Evolutionary conservation across 148 eudicot species (phyloP).

Genomic region (Euryodendron excelsum): DNA sequence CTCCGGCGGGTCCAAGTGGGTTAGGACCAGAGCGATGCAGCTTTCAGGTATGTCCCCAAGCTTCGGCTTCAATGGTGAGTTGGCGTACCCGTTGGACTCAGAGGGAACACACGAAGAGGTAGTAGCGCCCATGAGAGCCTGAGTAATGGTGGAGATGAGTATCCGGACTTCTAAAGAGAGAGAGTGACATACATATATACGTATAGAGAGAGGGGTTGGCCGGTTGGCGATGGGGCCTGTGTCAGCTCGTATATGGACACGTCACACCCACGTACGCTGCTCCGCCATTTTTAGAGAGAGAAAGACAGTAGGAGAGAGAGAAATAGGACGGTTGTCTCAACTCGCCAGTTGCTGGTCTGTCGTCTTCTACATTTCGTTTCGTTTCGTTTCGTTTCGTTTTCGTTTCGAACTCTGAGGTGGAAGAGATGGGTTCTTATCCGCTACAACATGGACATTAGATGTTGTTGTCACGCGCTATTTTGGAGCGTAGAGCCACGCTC

Average conservation of each 20-base stretch:
- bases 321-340: not conserved
- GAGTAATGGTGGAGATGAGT: not conserved
- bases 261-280: not conserved
- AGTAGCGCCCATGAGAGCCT: slow-evolving; percentile 26
- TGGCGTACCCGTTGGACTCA: slow-evolving; percentile 11
- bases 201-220: not conserved
- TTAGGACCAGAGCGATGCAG: slow-evolving; percentile 68
- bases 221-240: not conserved
- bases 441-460: not conserved
- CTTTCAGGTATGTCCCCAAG: slow-evolving; percentile 80
- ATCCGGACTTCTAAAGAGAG: not conserved
- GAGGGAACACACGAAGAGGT: slow-evolving; percentile 5
- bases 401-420: slow-evolving; percentile 7
- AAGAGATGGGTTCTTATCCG: not conserved
- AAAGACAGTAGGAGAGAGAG: not conserved
- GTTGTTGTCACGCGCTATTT: not conserved
- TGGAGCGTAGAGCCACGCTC: not conserved
- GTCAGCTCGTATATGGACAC: not conserved
- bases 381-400: not conserved
- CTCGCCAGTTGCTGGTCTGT: too few relatives aligned
- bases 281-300: slow-evolving; percentile 6
- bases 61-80: slow-evolving; percentile 23
- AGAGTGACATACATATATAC: not conserved
- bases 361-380: not conserved
- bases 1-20: slow-evolving; percentile 70